A percentile compares a stretch with the other conserved stretches of the same genome.
phyloP scores from a whole-genome alignment of 139 green algal genomes.

The Diplosphaera chodatii region DNA sequence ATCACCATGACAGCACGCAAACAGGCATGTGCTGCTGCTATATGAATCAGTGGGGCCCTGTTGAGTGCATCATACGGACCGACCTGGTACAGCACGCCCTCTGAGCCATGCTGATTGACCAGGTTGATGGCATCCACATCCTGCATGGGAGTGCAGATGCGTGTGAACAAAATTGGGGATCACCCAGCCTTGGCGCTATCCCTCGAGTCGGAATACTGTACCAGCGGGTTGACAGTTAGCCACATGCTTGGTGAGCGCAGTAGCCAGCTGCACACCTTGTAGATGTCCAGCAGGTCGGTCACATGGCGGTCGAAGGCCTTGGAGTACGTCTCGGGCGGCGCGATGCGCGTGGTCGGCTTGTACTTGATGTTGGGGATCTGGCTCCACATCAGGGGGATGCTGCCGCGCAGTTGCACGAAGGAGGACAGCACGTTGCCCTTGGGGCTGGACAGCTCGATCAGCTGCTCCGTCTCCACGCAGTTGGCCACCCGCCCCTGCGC shows the following conservation, averaged over 20 bases:
- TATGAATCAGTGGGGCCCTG: too few species aligned
- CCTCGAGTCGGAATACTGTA: too few species aligned
- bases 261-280: slow-evolving; percentile 29
- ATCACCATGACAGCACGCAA: too few species aligned
- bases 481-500: slow-evolving; percentile 73
- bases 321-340: slow-evolving; percentile 15
- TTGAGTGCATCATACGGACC: too few species aligned
- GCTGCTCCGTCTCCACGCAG: slow-evolving; percentile 89
- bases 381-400: slow-evolving; percentile 68
- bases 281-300: slow-evolving; percentile 23
- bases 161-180: too few species aligned
- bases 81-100: slow-evolving; percentile 56
- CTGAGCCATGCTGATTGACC: slow-evolving; percentile 68
- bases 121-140: slow-evolving; percentile 63
- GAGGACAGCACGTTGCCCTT: slow-evolving; percentile 23
- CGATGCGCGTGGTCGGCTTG: slow-evolving; percentile 77
- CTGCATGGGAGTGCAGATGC: too few species aligned
- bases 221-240: too few species aligned
- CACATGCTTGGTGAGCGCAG: too few species aligned
- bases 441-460: slow-evolving; percentile 42
- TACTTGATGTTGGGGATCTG: slow-evolving; percentile 88
- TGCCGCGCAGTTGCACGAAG: slow-evolving; percentile 68
- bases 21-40: too few species aligned
- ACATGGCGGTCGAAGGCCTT: slow-evolving; percentile 35
- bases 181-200: too few species aligned